phyloP scores from a whole-genome alignment of 106 monocot genomes.

The Iris macrosiphon region DNA sequence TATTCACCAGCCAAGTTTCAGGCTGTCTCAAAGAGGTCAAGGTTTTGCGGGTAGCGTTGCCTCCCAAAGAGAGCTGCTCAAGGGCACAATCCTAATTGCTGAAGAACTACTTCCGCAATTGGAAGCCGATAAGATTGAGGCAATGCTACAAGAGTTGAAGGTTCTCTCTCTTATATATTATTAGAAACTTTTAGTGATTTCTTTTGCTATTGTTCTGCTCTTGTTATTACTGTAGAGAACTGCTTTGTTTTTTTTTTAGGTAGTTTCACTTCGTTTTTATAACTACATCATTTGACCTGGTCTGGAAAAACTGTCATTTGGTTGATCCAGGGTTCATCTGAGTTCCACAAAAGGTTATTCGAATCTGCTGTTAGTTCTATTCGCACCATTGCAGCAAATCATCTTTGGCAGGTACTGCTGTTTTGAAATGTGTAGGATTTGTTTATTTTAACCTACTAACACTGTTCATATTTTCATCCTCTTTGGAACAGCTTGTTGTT shows the following conservation, averaged over 20 bases:
- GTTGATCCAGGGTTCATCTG: slow-evolving; percentile 65
- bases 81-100: slow-evolving; percentile 20
- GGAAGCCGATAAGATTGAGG: slow-evolving; percentile 85
- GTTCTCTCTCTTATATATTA: slow-evolving; percentile 22
- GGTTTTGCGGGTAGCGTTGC: slow-evolving; percentile 28
- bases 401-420: slow-evolving; percentile 88
- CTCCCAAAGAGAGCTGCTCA: slow-evolving; percentile 30
- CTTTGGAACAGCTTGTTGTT: slow-evolving; percentile 74
- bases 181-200: background rate
- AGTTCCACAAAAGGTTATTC: slow-evolving; percentile 84
- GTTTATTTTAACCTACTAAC: background rate
- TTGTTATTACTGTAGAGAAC: background rate
- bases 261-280: background rate
- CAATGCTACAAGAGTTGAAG: slow-evolving; percentile 90
- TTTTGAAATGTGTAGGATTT: slow-evolving; percentile 1
- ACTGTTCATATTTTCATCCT: slow-evolving; percentile 5
- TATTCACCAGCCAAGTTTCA: slow-evolving; percentile 35
- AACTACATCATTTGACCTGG: background rate
- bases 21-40: slow-evolving; percentile 33
- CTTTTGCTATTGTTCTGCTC: background rate
- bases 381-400: slow-evolving; percentile 86
- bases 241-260: background rate
- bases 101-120: slow-evolving; percentile 83
- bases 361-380: slow-evolving; percentile 79
- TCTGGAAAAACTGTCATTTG: background rate